Percentiles rank a stretch among this genome's conserved stretches.
Conservation (phyloP, 176 grass and related monocot species). For the Poa pratensis region DNA sequence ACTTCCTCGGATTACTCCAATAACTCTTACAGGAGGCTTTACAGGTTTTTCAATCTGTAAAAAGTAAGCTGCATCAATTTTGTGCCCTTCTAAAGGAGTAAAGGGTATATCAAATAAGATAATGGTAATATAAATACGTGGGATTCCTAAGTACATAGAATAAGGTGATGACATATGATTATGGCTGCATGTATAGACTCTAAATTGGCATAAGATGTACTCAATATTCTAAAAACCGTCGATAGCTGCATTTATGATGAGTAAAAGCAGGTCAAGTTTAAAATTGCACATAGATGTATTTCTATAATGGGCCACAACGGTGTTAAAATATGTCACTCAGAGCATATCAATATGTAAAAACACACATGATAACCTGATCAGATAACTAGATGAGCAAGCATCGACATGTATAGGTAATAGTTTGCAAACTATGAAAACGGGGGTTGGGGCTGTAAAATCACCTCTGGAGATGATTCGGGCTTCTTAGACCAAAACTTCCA, state of each 20-base stretch:
- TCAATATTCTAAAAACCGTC: conserved; percentile 1
- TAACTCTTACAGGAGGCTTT: conserved; percentile 57
- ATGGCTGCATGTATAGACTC: too few species aligned
- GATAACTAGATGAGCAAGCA: conserved; percentile 29
- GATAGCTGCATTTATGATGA: background rate
- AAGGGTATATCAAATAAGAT: background rate
- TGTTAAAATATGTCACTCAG: background rate
- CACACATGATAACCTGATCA: background rate
- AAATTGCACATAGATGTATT: background rate
- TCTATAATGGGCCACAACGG: background rate
- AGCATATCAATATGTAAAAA: conserved; percentile 29
- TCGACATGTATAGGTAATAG: conserved; percentile 5
- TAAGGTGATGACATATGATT: background rate
- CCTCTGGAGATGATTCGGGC: conserved; percentile 55
- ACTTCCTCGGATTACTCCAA: conserved; percentile 87
- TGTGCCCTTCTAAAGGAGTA: conserved; percentile 19
- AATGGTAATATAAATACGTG: background rate
- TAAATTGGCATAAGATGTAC: background rate
- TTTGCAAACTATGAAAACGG: conserved; percentile 14
- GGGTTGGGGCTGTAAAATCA: conserved; percentile 30
- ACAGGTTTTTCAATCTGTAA: conserved; percentile 62
- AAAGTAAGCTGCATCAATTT: conserved; percentile 38
- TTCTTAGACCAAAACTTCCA: conserved; percentile 94
- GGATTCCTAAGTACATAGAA: conserved; percentile 7
- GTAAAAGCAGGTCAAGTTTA: conserved; percentile 11